Percentiles rank a stretch among this genome's conserved stretches.
phyloP scores from a whole-genome alignment of 805 yeast species.

The Ogataea glucozyma region DNA sequence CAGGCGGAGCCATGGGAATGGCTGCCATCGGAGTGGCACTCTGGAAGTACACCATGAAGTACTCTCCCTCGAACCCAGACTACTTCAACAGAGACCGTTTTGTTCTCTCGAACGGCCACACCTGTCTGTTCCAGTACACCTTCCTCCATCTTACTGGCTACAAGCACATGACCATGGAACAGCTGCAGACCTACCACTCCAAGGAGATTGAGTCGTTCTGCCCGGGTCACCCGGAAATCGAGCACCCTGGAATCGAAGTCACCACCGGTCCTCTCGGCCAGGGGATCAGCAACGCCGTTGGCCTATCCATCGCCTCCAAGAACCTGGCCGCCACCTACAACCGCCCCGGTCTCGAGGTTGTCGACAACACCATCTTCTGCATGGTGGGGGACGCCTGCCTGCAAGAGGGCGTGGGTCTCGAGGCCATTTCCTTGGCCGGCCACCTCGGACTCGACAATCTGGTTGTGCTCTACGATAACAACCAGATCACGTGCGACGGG shows the following conservation, averaged over 20 bases:
- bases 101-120: conserved; percentile 94
- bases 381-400: conserved; percentile 97
- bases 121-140: conserved; percentile 85
- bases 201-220: conserved; percentile 86
- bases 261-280: conserved; percentile 99
- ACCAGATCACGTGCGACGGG: conserved; percentile 96
- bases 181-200: conserved; percentile 69
- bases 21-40: conserved; percentile 93
- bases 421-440: conserved; percentile 93
- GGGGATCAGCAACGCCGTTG: conserved; percentile 94
- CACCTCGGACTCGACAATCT: conserved; percentile 89
- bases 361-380: conserved; percentile 73
- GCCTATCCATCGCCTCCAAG: conserved; percentile 91
- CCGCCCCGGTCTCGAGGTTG: conserved; percentile 73
- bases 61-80: conserved; percentile 85
- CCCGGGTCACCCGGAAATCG: conserved; percentile 97
- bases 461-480: conserved; percentile 94
- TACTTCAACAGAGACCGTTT: conserved; percentile 97
- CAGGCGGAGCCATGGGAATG: conserved; percentile 98
- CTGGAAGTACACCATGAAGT: conserved; percentile 69
- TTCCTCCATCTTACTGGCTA: conserved; percentile 85
- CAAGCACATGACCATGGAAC: conserved; percentile 70
- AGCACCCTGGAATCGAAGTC: conserved; percentile 91
- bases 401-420: conserved; percentile 96
- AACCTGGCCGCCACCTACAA: conserved; percentile 90